Base-by-base conservation (phyloP, 2,329 filamentous ascomycete species). In the Delphinella strobiligena region DNA sequence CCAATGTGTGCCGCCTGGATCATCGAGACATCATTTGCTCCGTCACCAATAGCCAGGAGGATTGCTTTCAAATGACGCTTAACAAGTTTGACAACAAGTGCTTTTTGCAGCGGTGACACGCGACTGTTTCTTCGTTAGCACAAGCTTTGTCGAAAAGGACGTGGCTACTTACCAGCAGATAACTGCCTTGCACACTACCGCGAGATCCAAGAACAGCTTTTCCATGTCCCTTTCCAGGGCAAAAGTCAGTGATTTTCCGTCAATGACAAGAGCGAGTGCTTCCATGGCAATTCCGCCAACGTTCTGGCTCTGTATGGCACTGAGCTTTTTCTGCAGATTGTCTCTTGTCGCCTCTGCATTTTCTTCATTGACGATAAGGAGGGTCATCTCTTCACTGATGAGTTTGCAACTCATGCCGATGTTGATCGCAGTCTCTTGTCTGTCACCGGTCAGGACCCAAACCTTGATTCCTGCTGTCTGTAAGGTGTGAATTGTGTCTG, bases 361-460 rank as follows among this genome's bases (percentile, higher is more conserved):
- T 51, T 96, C 88, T 57, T 98, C 91, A 54, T 98, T 98, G 54
- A 98, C 74, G 51, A 98, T 95, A 40, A 98, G 68, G 9, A 98
- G 72, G 55, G 91, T 94, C 91, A 98, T 98, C 53, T 98, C 93
- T 62, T 98, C 91, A 49, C 87, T 94, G 45, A 98, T 85, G 36
- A 98, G 74, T 64, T 96, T 96, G 66, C 91, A 98, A 59, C 87
- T 95, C 91, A 98, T 98, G 48, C 93, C 91, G 50, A 98, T 98
- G 60, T 98, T 98, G 73, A 98, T 98, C 41, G 91, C 91, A 19
- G 91, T 98, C 62, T 98, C 91, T 63, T 98, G 93, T 53, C 91
- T 78, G 67, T 98, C 91, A 52, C 91, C 91, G 30, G 91, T 98
- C 60, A 98, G 63, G 15, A 98, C 91, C 91, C 91, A 98, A 40